Evolutionary conservation across 2,329 filamentous ascomycete species (phyloP).

Genomic region (Lecanosticta acicola): DNA sequence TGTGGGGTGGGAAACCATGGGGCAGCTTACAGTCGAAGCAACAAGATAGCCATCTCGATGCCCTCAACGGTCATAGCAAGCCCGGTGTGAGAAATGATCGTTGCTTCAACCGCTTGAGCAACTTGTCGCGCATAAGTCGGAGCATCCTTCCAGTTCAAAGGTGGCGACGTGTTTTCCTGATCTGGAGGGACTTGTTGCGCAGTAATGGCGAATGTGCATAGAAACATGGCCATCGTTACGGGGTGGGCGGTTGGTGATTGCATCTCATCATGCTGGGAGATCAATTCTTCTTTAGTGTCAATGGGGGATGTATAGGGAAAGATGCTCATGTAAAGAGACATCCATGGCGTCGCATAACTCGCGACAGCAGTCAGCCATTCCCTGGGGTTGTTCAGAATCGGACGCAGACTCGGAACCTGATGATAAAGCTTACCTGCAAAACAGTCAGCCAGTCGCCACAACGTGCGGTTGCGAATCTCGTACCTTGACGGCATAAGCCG

Average conservation of each 20-base stretch:
- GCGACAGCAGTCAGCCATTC: conserved; percentile 6
- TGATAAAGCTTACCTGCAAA: too few species aligned
- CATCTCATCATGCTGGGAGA: conserved; percentile 26
- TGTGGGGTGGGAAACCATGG: not conserved
- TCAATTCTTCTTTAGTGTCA: conserved; percentile 19
- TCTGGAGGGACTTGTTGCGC: conserved; percentile 23
- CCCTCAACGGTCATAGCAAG: conserved; percentile 31
- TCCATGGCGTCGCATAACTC: conserved; percentile 24
- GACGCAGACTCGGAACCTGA: too few species aligned
- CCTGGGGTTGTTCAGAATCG: not conserved
- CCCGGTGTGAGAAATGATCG: conserved; percentile 30
- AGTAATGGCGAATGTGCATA: conserved; percentile 29
- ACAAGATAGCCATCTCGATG: conserved; percentile 32
- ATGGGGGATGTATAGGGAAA: conserved; percentile 22
- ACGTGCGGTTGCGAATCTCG: too few species aligned
- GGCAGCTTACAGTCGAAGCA: conserved; percentile 29
- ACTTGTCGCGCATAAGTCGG: conserved; percentile 23
- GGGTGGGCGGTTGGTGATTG: conserved; percentile 17
- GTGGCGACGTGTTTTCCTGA: conserved; percentile 1
- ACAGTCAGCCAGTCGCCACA: too few species aligned
- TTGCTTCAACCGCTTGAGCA: conserved; percentile 25
- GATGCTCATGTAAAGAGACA: conserved; percentile 23
- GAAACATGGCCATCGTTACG: conserved; percentile 25
- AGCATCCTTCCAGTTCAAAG: conserved; percentile 10
- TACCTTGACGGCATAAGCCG: conserved; percentile 24